phyloP scores from a whole-genome alignment of 129 eudicot genomes.

The Lactuca saligna region DNA sequence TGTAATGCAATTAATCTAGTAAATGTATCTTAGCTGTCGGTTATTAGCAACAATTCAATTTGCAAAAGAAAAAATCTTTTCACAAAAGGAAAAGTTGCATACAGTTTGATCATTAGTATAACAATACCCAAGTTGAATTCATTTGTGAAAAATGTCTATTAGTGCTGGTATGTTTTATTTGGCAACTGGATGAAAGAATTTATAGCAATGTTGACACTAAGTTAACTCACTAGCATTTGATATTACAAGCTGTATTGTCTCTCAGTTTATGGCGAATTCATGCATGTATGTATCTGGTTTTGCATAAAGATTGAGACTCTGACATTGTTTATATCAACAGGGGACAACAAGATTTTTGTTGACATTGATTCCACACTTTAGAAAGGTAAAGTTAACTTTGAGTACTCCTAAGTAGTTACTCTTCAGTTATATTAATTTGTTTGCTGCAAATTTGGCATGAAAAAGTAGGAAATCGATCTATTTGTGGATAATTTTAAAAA shows the following conservation, averaged over 20 bases:
- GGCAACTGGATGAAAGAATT: background rate
- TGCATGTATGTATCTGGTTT: background rate
- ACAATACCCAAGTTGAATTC: background rate
- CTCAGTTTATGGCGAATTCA: background rate
- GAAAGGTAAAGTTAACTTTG: conserved; percentile 50
- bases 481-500: background rate
- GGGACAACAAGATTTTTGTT: conserved; percentile 72
- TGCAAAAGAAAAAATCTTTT: background rate
- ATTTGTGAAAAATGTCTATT: background rate
- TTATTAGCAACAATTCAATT: background rate
- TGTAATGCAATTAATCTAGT: background rate
- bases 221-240: background rate
- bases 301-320: background rate
- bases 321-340: conserved; percentile 36
- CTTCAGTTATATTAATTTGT: background rate
- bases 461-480: background rate
- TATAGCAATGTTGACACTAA: too few relatives aligned
- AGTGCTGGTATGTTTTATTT: too few relatives aligned
- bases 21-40: background rate
- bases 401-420: background rate
- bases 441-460: conserved; percentile 12
- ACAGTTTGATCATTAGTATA: background rate
- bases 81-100: background rate
- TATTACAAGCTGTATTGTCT: background rate
- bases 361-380: conserved; percentile 71